Percentiles rank a stretch among this genome's conserved stretches.
phyloP scores from a whole-genome alignment of 257 asterid genomes.

The Plantago ovata region DNA sequence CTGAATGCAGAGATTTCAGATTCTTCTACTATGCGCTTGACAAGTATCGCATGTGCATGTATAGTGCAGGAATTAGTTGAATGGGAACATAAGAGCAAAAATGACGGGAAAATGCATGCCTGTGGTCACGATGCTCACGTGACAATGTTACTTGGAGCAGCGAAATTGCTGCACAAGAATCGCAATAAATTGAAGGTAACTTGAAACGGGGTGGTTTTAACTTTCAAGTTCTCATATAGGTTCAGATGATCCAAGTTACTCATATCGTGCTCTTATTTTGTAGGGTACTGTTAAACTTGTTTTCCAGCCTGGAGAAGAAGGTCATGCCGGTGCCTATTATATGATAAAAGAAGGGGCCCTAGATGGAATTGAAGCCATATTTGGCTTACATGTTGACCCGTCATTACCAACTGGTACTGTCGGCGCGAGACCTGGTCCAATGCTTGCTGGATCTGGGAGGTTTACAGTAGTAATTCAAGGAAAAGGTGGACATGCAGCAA shows the following conservation, averaged over 20 bases:
- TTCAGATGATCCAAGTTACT: slow-evolving; percentile 16
- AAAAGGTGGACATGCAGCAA: slow-evolving; percentile 82
- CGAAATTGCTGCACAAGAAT: slow-evolving; percentile 61
- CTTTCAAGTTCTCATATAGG: slow-evolving; percentile 4
- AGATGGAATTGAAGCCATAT: slow-evolving; percentile 63
- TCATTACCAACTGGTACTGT: slow-evolving; percentile 42
- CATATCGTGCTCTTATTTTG: not conserved
- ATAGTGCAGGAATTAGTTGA: slow-evolving; percentile 74
- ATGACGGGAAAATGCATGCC: slow-evolving; percentile 86
- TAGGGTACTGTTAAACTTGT: slow-evolving; percentile 87
- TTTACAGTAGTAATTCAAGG: slow-evolving; percentile 63
- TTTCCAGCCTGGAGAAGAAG: slow-evolving; percentile 96
- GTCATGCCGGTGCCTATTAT: slow-evolving; percentile 65
- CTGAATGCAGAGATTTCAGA: not conserved
- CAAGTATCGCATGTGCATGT: slow-evolving; percentile 4
- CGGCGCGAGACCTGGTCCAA: slow-evolving; percentile 63
- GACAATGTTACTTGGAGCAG: slow-evolving; percentile 96
- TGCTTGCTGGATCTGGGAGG: slow-evolving; percentile 70
- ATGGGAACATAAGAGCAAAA: slow-evolving; percentile 90
- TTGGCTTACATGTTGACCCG: slow-evolving; percentile 69
- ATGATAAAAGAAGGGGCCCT: slow-evolving; percentile 67
- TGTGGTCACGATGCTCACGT: slow-evolving; percentile 95
- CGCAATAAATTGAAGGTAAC: slow-evolving; percentile 63
- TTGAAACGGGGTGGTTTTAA: not conserved
- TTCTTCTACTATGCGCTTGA: slow-evolving; percentile 7